Evolutionary conservation across 352 stramenopile genomes (phyloP).

Genomic region (Thraustochytrium striatum): DNA sequence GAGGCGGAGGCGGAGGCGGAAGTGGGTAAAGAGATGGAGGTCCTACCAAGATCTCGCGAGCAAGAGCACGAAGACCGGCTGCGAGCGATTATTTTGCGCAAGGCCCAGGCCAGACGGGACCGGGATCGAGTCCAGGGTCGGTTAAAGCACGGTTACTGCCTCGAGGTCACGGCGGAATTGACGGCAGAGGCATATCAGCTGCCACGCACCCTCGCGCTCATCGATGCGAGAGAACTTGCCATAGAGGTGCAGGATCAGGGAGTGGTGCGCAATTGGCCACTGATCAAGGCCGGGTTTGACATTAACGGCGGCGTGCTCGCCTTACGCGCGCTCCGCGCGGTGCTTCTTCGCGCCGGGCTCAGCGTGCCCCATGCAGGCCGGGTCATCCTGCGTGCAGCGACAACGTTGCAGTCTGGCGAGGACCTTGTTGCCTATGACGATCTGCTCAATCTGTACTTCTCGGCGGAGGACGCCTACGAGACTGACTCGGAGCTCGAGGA

Average conservation of each 20-base stretch:
- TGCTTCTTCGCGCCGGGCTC: not conserved
- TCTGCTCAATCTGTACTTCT: constrained; percentile 3
- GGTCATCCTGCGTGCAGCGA: constrained; percentile 6
- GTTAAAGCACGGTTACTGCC: not conserved
- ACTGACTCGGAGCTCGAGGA: constrained; percentile 32
- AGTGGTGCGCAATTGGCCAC: constrained; percentile 4
- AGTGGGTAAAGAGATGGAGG: too few relatives aligned
- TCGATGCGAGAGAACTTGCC: constrained; percentile 9
- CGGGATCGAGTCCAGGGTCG: not conserved
- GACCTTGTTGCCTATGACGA: constrained; percentile 23
- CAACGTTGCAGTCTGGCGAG: not conserved
- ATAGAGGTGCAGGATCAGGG: not conserved
- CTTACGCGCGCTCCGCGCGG: not conserved
- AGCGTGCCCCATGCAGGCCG: constrained; percentile 7
- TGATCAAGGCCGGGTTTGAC: constrained; percentile 13
- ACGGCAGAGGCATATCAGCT: constrained; percentile 17
- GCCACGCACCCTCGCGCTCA: constrained; percentile 10
- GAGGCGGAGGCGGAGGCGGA: too few relatives aligned
- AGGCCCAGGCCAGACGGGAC: not conserved
- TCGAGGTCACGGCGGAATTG: not conserved
- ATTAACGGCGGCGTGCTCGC: not conserved
- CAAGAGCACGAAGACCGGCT: not conserved
- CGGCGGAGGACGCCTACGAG: constrained; percentile 13
- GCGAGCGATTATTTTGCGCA: not conserved
- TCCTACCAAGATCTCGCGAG: too few relatives aligned